These are phyloP conservation scores for Asterionellopsis glacialis DNA, from an alignment of 108 stramenopile species.

Conservation along the genomic window DNA sequence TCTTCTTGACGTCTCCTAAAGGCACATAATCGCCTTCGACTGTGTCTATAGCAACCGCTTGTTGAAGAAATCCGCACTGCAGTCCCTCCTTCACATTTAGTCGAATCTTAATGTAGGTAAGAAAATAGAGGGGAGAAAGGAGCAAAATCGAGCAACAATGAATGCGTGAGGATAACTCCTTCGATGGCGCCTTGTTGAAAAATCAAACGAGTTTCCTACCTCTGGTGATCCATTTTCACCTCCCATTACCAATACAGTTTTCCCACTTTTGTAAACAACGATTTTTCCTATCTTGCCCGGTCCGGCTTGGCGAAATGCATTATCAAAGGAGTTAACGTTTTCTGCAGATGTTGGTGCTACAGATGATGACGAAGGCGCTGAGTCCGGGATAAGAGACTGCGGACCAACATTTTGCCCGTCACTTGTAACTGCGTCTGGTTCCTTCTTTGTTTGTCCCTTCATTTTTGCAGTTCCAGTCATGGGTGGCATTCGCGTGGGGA, in stretches of 20 bases:
- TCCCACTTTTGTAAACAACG: constrained; percentile 76
- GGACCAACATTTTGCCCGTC: constrained; percentile 5
- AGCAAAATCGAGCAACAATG: constrained; percentile 1
- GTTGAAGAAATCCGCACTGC: constrained; percentile 72
- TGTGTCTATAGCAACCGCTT: constrained; percentile 72
- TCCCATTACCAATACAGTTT: constrained; percentile 65
- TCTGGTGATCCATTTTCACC: constrained; percentile 40
- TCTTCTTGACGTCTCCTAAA: constrained; percentile 70
- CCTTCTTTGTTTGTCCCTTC: neutral
- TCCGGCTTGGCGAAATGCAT: constrained; percentile 44
- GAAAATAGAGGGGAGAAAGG: neutral
- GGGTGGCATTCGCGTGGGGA: constrained; percentile 55
- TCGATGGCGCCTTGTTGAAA: no score
- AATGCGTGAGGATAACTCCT: neutral
- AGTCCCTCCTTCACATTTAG: constrained; percentile 80
- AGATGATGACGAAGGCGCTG: neutral
- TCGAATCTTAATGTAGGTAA: constrained; percentile 24
- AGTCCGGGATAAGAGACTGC: neutral
- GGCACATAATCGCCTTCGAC: constrained; percentile 45
- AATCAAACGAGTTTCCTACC: constrained; percentile 23
- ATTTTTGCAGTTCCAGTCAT: constrained; percentile 7
- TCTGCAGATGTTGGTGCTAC: constrained; percentile 2
- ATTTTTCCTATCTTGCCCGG: constrained; percentile 75
- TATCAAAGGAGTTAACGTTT: constrained; percentile 41
- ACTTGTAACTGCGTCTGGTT: neutral